Percentiles rank a stretch among this genome's conserved stretches.
Evolutionary conservation across 352 stramenopile species (phyloP).

Genomic region (Globisporangium paroecandrum): DNA sequence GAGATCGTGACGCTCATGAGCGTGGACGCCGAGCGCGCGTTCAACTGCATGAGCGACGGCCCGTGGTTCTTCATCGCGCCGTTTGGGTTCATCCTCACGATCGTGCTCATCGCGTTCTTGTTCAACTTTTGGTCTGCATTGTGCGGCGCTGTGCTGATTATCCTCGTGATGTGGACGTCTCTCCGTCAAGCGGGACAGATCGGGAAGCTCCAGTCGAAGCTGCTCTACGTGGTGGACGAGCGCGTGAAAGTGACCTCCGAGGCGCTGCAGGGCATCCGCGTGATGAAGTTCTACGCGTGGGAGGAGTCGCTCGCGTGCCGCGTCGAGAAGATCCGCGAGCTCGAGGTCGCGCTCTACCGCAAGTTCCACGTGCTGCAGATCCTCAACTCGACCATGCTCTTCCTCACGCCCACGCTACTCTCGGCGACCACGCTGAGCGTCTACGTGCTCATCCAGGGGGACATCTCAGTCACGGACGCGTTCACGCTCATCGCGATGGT

Average conservation of each 20-base stretch:
- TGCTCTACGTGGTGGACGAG: constrained; percentile 19
- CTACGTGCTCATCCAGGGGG: constrained; percentile 34
- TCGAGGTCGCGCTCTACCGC: constrained; percentile 16
- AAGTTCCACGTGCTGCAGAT: constrained; percentile 60
- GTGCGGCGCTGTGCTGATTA: constrained; percentile 1
- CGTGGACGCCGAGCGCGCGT: constrained; percentile 29
- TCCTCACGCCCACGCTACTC: constrained; percentile 33
- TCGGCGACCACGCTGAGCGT: constrained; percentile 38
- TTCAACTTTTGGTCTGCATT: constrained; percentile 7
- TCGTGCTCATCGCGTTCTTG: constrained; percentile 19
- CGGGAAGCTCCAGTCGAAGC: constrained; percentile 5
- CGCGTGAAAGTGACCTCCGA: constrained; percentile 86
- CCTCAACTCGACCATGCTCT: constrained; percentile 53
- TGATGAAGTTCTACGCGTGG: constrained; percentile 78
- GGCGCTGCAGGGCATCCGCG: constrained; percentile 69
- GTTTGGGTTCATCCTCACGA: constrained; percentile 16
- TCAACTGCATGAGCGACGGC: constrained; percentile 15
- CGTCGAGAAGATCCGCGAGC: constrained; percentile 18
- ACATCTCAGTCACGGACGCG: constrained; percentile 41
- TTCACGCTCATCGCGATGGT: constrained; percentile 38
- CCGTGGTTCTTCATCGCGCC: constrained; percentile 12
- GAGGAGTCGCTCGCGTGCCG: constrained; percentile 17
- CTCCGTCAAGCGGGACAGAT: background rate
- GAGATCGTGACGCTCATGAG: constrained; percentile 26
- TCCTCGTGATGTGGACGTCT: constrained; percentile 3